Evolutionary conservation across 352 stramenopile species (phyloP), one percentile per base, ranked within the genome.

Genomic region (Globisporangium uncinulatum): DNA sequence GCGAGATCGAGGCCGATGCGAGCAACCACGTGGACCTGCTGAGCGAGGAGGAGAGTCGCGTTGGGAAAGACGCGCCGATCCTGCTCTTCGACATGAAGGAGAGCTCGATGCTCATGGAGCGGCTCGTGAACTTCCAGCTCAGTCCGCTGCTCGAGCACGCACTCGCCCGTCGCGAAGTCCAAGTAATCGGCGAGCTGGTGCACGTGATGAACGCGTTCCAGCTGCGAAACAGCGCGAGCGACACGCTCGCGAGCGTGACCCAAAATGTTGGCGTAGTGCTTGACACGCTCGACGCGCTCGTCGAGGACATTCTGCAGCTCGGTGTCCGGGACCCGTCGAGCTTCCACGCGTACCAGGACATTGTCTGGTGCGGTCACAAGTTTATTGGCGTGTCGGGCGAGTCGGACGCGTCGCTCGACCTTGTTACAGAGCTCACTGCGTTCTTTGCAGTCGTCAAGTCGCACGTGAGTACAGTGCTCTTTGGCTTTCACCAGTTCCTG

Each of bases 11-110:
- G 24, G 74, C 78, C 43, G 78, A 69, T 17, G 71, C 59, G 9
- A 62, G 76, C 42, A 84, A 63, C 54, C 73, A 83, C 39, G 70
- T 79, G 31, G 71, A 84, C 54, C 65, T 87, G 10, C 52, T 82
- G 10, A 83, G 67, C 14, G 74, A 81, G 56, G 73, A 84, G 54
- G 76, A 86, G 34, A 76, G 68, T 32, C 78, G 74, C 2, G 76
- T 88, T 45, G 78, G 78, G 56, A 86, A 83, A 54, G 80, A 93
- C 64, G 80, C 78, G 14, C 83, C 83, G 7, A 89, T 94, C 51
- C 51, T 94, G 65, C 61, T 94, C 13, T 91, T 94, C 34, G 79
- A 92, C 45, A 85, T 90, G 74, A 83, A 86, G 46, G 77, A 90
- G 43, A 88, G 76, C 55, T 71, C 79, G 4, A 19, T 60, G 34